phyloP scores from a whole-genome alignment of 208 protist genomes.

The Trypanosoma melophagium region DNA sequence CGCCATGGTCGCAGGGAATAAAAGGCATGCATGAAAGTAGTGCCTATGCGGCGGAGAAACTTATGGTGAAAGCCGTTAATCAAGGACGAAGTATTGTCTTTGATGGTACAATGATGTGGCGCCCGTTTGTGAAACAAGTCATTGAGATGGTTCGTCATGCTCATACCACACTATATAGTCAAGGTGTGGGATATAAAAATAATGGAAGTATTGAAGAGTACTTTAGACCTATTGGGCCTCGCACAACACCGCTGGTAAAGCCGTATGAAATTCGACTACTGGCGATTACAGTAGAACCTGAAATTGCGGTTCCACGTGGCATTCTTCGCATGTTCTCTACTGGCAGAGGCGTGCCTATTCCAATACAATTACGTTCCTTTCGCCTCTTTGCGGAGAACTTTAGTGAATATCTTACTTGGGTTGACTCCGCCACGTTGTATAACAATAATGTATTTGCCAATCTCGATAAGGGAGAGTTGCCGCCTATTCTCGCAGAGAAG shows the following conservation, averaged over 20 bases:
- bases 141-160: conserved; percentile 81
- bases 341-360: conserved; percentile 77
- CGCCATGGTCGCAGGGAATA: conserved; percentile 14
- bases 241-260: conserved; percentile 35
- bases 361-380: conserved; percentile 82
- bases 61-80: conserved; percentile 82
- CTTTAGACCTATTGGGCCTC: conserved; percentile 42
- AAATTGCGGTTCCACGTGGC: conserved; percentile 81
- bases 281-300: conserved; percentile 85
- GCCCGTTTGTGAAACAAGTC: conserved; percentile 78
- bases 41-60: conserved; percentile 71
- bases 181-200: conserved; percentile 63
- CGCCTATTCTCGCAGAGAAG: conserved; percentile 66
- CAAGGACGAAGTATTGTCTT: conserved; percentile 80
- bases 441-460: conserved; percentile 90
- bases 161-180: conserved; percentile 61
- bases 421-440: conserved; percentile 73
- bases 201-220: conserved; percentile 61
- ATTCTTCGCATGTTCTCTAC: conserved; percentile 83
- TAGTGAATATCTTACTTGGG: conserved; percentile 46
- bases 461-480: conserved; percentile 77
- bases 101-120: conserved; percentile 91
- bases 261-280: conserved; percentile 79
- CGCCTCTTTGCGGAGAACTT: conserved; percentile 86
- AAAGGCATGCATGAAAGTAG: conserved; percentile 52